phyloP scores from a whole-genome alignment of 345 rosid genomes.

The Hibiscus syriacus region DNA sequence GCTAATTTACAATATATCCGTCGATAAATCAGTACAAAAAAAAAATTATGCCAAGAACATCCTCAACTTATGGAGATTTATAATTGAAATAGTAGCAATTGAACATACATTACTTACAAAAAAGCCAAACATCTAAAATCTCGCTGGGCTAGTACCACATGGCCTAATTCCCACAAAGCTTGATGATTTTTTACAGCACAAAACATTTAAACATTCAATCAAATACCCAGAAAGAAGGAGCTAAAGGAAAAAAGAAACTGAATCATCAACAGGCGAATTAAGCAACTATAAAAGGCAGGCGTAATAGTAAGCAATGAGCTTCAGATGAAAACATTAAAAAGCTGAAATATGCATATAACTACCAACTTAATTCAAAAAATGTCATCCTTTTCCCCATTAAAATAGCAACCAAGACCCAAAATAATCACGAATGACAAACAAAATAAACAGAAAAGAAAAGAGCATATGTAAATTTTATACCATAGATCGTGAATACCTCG shows the following conservation, averaged over 20 bases:
- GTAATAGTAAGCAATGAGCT: not conserved
- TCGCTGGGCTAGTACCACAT: not conserved
- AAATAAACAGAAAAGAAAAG: not conserved
- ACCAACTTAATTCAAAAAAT: not conserved
- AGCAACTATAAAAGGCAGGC: no score
- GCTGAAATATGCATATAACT: not conserved
- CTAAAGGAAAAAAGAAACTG: no score
- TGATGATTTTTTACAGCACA: not conserved
- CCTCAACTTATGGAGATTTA: not conserved
- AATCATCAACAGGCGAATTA: no score
- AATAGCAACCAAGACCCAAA: not conserved
- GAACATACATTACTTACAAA: not conserved
- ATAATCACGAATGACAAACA: not conserved
- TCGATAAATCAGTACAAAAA: not conserved
- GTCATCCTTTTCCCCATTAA: not conserved
- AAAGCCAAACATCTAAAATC: not conserved
- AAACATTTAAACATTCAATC: not conserved
- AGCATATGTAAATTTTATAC: not conserved
- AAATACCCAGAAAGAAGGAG: no score
- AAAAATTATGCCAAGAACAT: not conserved
- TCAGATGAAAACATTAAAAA: not conserved
- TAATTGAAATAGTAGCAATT: not conserved
- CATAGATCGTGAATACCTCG: slow-evolving; percentile 46
- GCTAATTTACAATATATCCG: not conserved
- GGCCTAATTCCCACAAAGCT: not conserved